Base-by-base conservation (phyloP, 202 grass and related monocot genomes). In the Carex arenaria region DNA sequence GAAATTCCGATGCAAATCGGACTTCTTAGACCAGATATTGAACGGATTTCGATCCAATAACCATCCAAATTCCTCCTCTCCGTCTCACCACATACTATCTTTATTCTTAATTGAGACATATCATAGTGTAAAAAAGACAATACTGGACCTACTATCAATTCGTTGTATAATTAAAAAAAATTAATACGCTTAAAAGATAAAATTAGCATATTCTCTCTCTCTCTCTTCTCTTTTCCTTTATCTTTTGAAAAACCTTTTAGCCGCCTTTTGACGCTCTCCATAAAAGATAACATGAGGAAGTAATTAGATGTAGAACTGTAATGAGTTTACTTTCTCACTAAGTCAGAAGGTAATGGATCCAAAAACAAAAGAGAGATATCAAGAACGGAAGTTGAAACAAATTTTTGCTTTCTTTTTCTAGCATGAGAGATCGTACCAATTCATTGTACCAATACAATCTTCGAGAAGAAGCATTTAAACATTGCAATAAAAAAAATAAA, bases 321-420 rank as follows among this genome's bases (percentile, higher is more conserved):
- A 91, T 91, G 87, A 91, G 89, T 94, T 89, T 94, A 87, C 92
- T 94, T 94, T 91, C 87, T 85, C 64, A 86, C 86, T 76, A 88
- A 91, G 85, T 91, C 89, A 89, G 89, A 94, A 45, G 85, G 86
- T 83, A 89, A 88, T 87, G 65, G 45, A 49, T 49, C 45, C 10
- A 11, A 81, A 91, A 78, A 81, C 79, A 87, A 94, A 89, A 86
- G 83, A 84, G 80, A 89, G 81, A 68, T 68, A 26, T 26, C 26
- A 26, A 17, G 63, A 89, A 89, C 69, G 82, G 89, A 91, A 53
- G 86, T 88, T 84, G 62, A 62, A 94, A 87, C 87, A 94, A 83
- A 78, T 79, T 84, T 76, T 40, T 20, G 20, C 80, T 42, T 42
- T 42, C 61, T 79, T 88, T 57, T 94, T 89, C 17, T 84, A 61